Base-by-base conservation (phyloP, 192 early-diverging fungal species). In the Entophlyctis luteolus region DNA sequence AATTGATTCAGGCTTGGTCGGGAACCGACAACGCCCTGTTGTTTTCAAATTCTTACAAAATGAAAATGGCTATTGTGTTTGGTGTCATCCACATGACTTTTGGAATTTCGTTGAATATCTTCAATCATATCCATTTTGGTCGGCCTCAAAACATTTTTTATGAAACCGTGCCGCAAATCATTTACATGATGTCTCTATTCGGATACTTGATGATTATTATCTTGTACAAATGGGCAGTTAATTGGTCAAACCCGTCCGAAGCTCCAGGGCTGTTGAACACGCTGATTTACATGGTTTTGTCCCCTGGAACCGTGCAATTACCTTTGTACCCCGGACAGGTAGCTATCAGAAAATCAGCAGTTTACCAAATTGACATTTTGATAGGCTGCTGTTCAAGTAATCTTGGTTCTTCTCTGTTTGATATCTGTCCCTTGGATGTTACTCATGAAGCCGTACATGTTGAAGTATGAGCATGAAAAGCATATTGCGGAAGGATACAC, bases 21-120 rank as follows among this genome's bases (percentile, higher is more conserved):
- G 88, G 86, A 37, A 82, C 93, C 8, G 93, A 96, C 45, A 99
- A 99, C 82, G 87, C 78, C 69, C 87, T 99, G 52, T 66, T 98
- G 46, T 99, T 99, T 71, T 85, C 88, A 50, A 99, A 99, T 80
- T 96, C 95, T 53, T 99, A 99, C 86, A 99, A 99, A 85, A 99
- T 99, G 97, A 99, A 99, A 78, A 91, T 93, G 89, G 90, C 94
- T 4, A 88, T 99, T 71, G 84, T 99, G 50, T 60, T 99, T 25
- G 97, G 97, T 62, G 93, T 98, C 23, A 83, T 96, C 65, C 97
- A 98, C 45, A 99, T 99, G 97, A 81, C 88, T 25, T 94, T 97
- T 75, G 97, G 92, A 42, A 91, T 96, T 57, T 84, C 85, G 57
- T 79, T 99, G 71, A 84, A 92, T 54, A 82, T 96, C 28, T 89